Evolutionary conservation across 2,329 filamentous ascomycete species (phyloP), one percentile per base, ranked within the genome.

Genomic region (Ciborinia camelliae): DNA sequence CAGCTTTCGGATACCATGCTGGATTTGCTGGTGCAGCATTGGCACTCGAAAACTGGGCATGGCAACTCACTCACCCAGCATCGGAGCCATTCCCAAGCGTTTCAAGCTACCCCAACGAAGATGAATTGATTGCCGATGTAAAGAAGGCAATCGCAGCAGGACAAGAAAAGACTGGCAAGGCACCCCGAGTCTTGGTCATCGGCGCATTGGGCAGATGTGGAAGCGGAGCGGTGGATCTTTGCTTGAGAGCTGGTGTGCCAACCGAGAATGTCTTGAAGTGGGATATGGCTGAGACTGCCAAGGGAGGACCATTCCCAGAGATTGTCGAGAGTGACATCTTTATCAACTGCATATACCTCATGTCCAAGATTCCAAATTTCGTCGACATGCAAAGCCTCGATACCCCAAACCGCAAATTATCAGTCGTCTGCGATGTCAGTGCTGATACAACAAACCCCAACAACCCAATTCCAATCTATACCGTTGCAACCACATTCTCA

Each of bases 331-430:
- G 81, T 67, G 87, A 91, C 73, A 88, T 92, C 74, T 91, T 92
- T 75, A 82, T 95, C 76, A 96, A 95, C 81, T 92, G 90, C 84
- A 94, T 97, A 76, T 97, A 97, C 79, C 86, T 97, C 50, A 86
- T 82, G 67, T 81, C 86, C 71, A 85, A 88, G 75, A 93, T 95
- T 70, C 90, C 91, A 32, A 89, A 90, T 41, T 97, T 97, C 75
- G 84, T 96, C 74, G 87, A 90, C 77, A 75, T 82, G 67, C 84
- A 90, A 70, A 87, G 84, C 61, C 85, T 97, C 63, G 82, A 87
- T 69, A 79, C 82, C 48, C 81, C 89, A 3, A 82, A 82, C 72
- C 88, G 94, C 75, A 89, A 87, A 74, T 84, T 97, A 62, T 86
- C 85, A 63, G 90, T 96, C 52, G 85, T 96, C 67, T 91, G 90